Evolutionary conservation across 768 basidiomycete genomes (phyloP), one percentile per base, ranked within the genome.

Genomic region (Tremella yokohamensis): DNA sequence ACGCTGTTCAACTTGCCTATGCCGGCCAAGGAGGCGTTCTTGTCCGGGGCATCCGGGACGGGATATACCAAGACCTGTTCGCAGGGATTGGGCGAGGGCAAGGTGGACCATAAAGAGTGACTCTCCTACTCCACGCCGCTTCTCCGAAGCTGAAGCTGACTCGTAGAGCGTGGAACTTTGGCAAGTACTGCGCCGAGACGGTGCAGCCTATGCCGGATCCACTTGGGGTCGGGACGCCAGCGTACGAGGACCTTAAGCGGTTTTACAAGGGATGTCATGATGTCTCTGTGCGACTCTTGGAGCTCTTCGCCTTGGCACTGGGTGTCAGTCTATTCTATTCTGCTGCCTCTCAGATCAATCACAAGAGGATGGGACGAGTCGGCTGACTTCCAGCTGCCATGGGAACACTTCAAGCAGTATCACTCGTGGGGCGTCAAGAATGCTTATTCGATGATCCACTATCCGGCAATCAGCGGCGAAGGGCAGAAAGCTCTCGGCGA

Each of bases 381-480:
- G n/a, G 22, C 42, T 45, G n/a, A n/a, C 18, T 6, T 25, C 13
- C 47, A 60, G 52, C 57, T 62, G 20, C 61, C 61, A 1, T 34
- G 40, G 29, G 54, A 62, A 19, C 61, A 62, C 39, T 62, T 62
- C 49, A 19, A 49, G 25, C 22, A 62, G 42, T 52, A 24, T 15
- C 61, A 62, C 39, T 58, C 56, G 45, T 62, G 58, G 25, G 61
- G 61, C 4, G 39, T 58, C 15, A 58, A 62, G 29, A 62, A 57
- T 15, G 61, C 57, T 25, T 49, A 58, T 22, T 58, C 57, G 37
- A 19, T 62, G 37, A 55, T 62, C 40, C 61, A 62, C 34, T 62
- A 62, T 42, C 61, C 61, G 8, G 20, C 19, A 12, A 37, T 62
- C 22, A 38, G 19, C 22, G 49, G 20, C 3, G 49, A 26, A 4